phyloP scores from a whole-genome alignment of 345 rosid species.

The Syzygium aqueum region DNA sequence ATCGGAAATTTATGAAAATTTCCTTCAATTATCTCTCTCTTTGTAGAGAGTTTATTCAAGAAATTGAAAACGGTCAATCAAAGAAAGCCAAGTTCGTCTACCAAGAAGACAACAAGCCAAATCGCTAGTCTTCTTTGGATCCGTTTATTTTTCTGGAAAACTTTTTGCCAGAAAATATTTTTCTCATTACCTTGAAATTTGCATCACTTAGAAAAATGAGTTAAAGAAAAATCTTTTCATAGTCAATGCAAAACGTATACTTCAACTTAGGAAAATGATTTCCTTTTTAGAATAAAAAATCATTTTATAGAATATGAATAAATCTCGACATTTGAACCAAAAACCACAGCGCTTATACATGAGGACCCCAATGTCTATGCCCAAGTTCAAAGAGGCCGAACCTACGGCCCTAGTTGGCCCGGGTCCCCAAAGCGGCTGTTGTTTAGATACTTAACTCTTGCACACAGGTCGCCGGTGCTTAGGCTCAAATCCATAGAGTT shows the following conservation, averaged over 20 bases:
- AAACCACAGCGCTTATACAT: background rate
- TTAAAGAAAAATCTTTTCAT: background rate
- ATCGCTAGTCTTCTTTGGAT: background rate
- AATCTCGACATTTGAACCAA: too few relatives aligned
- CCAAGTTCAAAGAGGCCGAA: accelerated
- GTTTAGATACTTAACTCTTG: accelerated
- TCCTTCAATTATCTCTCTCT: background rate
- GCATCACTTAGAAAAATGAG: too few relatives aligned
- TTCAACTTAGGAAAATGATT: background rate
- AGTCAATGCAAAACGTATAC: accelerated
- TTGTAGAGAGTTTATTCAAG: background rate
- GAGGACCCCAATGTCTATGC: accelerated
- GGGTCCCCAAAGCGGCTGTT: accelerated
- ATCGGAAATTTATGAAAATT: background rate
- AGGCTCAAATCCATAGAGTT: too few relatives aligned
- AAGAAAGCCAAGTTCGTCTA: background rate
- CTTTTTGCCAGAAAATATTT: too few relatives aligned
- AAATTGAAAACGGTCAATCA: background rate
- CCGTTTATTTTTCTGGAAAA: too few relatives aligned
- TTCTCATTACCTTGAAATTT: too few relatives aligned
- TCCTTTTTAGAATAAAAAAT: background rate
- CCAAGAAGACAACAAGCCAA: background rate
- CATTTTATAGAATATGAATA: too few relatives aligned
- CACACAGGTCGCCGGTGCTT: accelerated
- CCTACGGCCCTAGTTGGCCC: accelerated